These are phyloP conservation scores for Arthrobotrys sinensis DNA, from an alignment of 2,329 filamentous ascomycete genomes.

Conservation along the genomic window DNA sequence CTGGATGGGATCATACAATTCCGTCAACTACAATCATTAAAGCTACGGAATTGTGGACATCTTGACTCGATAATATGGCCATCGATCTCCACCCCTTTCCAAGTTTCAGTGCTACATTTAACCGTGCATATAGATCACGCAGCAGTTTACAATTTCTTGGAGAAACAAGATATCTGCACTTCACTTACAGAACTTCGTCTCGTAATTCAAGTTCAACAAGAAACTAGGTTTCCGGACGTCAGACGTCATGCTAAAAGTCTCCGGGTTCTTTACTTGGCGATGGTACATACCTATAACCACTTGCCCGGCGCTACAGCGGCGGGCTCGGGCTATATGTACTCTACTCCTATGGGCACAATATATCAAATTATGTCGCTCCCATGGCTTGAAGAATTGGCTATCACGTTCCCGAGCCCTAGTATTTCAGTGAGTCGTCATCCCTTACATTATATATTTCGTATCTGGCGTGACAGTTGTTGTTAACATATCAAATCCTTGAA, in stretches of 20 bases:
- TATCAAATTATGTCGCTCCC: conserved; percentile 28
- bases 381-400: conserved; percentile 15
- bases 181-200: conserved; percentile 15
- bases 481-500: background rate
- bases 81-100: background rate
- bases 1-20: background rate
- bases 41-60: conserved; percentile 13
- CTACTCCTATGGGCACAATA: conserved; percentile 3
- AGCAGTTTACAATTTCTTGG: conserved; percentile 20
- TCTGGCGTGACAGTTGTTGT: background rate
- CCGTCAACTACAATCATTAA: background rate
- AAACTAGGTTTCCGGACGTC: conserved; percentile 18
- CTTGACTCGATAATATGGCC: conserved; percentile 22
- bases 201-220: background rate
- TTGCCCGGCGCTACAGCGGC: background rate
- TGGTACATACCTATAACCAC: background rate
- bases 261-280: conserved; percentile 14
- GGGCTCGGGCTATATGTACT: background rate
- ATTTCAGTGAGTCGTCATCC: background rate
- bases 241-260: conserved; percentile 25
- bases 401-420: conserved; percentile 5
- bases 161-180: background rate
- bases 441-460: too few species aligned
- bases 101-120: conserved; percentile 16
- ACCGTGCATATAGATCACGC: background rate